phyloP scores from a whole-genome alignment of 2,329 filamentous ascomycete species.

The Coniochaeta hoffmannii region DNA sequence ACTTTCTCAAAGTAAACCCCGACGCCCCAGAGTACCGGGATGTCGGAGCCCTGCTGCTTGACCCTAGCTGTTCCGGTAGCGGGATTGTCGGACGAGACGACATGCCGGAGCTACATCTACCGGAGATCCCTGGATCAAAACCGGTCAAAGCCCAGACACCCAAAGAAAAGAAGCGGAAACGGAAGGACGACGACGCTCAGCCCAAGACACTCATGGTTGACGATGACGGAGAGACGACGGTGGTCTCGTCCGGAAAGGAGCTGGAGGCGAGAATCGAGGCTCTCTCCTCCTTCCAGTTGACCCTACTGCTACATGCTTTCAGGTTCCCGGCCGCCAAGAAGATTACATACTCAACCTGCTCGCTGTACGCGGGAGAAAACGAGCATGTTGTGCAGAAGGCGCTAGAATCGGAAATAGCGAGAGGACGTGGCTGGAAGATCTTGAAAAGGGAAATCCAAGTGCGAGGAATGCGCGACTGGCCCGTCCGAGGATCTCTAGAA shows the following conservation, averaged over 20 bases:
- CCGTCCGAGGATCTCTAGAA: constrained; percentile 50
- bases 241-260: constrained; percentile 44
- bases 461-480: constrained; percentile 68
- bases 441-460: constrained; percentile 66
- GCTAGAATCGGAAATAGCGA: constrained; percentile 60
- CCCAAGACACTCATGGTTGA: constrained; percentile 10
- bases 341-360: constrained; percentile 93
- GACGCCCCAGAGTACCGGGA: constrained; percentile 49
- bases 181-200: constrained; percentile 24
- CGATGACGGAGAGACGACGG: constrained; percentile 17
- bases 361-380: constrained; percentile 80
- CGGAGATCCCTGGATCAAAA: constrained; percentile 20
- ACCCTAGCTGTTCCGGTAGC: constrained; percentile 92
- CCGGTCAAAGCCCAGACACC: constrained; percentile 9
- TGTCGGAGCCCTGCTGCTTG: constrained; percentile 79
- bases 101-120: constrained; percentile 59
- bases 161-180: constrained; percentile 36
- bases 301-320: constrained; percentile 77
- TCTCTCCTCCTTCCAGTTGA: constrained; percentile 74
- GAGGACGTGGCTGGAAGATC: constrained; percentile 67
- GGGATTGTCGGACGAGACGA: constrained; percentile 89
- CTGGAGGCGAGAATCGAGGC: constrained; percentile 60
- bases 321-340: constrained; percentile 65
- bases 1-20: constrained; percentile 75
- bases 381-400: constrained; percentile 74